A percentile compares a stretch with the other conserved stretches of the same genome.
Evolutionary conservation across 1,139 yeast species (phyloP).

Genomic region (Candida buenavistaensis): DNA sequence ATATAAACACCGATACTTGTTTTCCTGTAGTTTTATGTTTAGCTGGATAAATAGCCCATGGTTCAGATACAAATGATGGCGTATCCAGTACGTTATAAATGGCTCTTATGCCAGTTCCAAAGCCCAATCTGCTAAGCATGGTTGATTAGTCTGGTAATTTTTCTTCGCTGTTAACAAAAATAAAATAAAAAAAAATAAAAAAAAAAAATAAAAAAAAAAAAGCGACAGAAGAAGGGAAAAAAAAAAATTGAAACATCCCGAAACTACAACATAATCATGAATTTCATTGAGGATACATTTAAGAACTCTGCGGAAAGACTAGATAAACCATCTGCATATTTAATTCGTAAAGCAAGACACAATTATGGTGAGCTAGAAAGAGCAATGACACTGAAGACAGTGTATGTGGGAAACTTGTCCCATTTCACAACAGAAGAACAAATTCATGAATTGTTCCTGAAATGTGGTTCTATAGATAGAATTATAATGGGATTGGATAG

Average conservation of each 20-base stretch:
- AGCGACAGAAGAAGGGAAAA: not conserved
- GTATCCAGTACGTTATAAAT: conserved; percentile 72
- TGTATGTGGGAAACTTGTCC: conserved; percentile 83
- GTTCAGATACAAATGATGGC: conserved; percentile 73
- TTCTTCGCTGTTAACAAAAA: not conserved
- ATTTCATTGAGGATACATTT: conserved; percentile 57
- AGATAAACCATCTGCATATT: conserved; percentile 76
- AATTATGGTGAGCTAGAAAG: conserved; percentile 60
- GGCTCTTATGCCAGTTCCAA: conserved; percentile 70
- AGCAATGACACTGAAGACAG: conserved; percentile 66
- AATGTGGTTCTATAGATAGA: conserved; percentile 73
- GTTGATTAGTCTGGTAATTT: not conserved
- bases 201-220: not conserved
- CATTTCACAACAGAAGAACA: conserved; percentile 94
- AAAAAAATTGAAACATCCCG: too few relatives aligned
- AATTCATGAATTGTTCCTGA: conserved; percentile 78
- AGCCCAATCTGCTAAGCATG: conserved; percentile 27
- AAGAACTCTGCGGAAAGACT: conserved; percentile 58
- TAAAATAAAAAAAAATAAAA: not conserved
- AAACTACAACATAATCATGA: conserved; percentile 34
- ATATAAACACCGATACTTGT: conserved; percentile 78
- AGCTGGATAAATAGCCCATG: conserved; percentile 88
- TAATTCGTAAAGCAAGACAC: conserved; percentile 68
- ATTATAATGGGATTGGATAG: conserved; percentile 94
- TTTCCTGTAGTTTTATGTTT: conserved; percentile 60